Evolutionary conservation across 2,329 filamentous ascomycete genomes (phyloP).

Genomic region (Decorospora gaudefroyi): DNA sequence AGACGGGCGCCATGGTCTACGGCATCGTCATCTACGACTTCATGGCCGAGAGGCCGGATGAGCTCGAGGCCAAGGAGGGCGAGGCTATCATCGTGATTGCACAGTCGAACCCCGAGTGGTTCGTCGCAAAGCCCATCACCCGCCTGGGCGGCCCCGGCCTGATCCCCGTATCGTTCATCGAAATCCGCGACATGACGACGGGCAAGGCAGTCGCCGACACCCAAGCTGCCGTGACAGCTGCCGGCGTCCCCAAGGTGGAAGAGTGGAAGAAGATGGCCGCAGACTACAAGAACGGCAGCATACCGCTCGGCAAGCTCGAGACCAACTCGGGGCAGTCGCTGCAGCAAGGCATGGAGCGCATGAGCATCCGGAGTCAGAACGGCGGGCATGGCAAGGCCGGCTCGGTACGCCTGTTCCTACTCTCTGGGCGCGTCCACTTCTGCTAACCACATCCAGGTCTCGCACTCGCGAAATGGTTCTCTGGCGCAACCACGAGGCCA

Average conservation of each 20-base stretch:
- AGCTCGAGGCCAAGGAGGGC: conserved; percentile 90
- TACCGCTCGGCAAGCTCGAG: conserved; percentile 90
- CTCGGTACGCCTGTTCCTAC: conserved; percentile 27
- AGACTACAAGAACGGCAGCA: conserved; percentile 99
- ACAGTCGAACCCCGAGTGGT: conserved; percentile 98
- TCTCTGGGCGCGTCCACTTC: conserved; percentile 5
- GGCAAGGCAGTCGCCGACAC: conserved; percentile 81
- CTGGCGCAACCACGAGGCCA: conserved; percentile 47
- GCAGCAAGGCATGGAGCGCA: conserved; percentile 68
- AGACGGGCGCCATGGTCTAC: conserved; percentile 85
- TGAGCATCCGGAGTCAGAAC: conserved; percentile 65
- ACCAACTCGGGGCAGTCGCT: conserved; percentile 54
- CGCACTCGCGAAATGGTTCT: conserved; percentile 45
- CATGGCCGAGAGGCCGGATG: conserved; percentile 90
- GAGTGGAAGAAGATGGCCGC: conserved; percentile 99
- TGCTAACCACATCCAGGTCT: conserved; percentile 25
- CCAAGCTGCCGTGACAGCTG: conserved; percentile 80
- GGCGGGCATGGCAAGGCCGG: conserved; percentile 34
- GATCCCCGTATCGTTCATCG: conserved; percentile 95
- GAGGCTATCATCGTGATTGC: conserved; percentile 98
- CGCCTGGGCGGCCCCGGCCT: conserved; percentile 91
- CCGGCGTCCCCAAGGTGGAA: conserved; percentile 91
- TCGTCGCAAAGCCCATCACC: conserved; percentile 98
- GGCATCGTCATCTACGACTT: conserved; percentile 98
- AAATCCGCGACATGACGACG: conserved; percentile 91